Conservation (phyloP, 2,329 filamentous ascomycete genomes). For the Exophiala mesophila region DNA sequence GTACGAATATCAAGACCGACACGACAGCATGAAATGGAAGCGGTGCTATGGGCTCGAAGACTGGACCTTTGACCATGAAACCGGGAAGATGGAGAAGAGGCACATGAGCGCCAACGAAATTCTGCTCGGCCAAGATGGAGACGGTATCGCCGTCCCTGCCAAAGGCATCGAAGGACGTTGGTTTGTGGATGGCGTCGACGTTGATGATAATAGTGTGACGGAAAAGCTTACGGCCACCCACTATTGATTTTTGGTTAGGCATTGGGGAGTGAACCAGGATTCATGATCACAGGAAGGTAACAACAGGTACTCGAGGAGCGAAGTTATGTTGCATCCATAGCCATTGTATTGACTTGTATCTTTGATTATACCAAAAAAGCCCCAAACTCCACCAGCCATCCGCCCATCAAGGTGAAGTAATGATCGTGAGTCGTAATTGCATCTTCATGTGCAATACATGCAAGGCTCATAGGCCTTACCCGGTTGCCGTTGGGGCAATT, state of each 20-base stretch:
- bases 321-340: too few relatives aligned
- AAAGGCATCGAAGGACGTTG: slow-evolving; percentile 36
- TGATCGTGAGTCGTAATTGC: slow-evolving; percentile 15
- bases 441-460: slow-evolving; percentile 4
- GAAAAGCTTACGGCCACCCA: slow-evolving; percentile 26
- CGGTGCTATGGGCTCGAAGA: slow-evolving; percentile 71
- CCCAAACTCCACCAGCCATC: too few relatives aligned
- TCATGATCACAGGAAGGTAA: not conserved
- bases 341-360: too few relatives aligned
- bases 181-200: slow-evolving; percentile 41
- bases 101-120: slow-evolving; percentile 48
- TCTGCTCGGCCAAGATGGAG: slow-evolving; percentile 37
- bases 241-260: slow-evolving; percentile 11
- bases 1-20: slow-evolving; percentile 71
- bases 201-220: slow-evolving; percentile 31
- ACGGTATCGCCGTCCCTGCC: slow-evolving; percentile 30
- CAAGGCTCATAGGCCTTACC: not conserved
- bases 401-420: slow-evolving; percentile 12
- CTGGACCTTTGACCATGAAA: slow-evolving; percentile 41
- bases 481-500: too few relatives aligned
- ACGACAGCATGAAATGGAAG: slow-evolving; percentile 67
- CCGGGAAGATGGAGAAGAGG: slow-evolving; percentile 42
- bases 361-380: too few relatives aligned
- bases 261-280: not conserved
- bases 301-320: not conserved